These are phyloP conservation scores for Ceratobasidium sp. DNA, from an alignment of 1,284 basidiomycete species.

Conservation along the genomic window DNA sequence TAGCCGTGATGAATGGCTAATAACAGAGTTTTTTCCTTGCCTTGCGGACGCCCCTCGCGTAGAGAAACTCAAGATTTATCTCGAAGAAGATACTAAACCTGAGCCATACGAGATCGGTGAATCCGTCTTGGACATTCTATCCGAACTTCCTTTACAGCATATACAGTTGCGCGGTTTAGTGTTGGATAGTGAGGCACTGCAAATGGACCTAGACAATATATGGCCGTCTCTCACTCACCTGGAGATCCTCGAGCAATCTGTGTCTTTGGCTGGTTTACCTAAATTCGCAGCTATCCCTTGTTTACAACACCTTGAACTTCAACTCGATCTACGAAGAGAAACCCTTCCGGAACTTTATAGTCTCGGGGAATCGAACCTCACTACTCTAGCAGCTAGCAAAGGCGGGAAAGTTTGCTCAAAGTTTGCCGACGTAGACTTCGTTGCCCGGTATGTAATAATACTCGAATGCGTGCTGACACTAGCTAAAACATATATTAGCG, in stretches of 20 bases:
- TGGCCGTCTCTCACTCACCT: constrained; percentile 1
- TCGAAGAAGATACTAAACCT: neutral
- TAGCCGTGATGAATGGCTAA: neutral
- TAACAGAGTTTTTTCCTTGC: neutral
- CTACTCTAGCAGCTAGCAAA: neutral
- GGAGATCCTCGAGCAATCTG: neutral
- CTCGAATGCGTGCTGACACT: neutral
- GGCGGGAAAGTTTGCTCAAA: neutral
- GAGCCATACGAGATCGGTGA: neutral
- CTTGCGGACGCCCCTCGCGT: neutral
- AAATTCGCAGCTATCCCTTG: neutral
- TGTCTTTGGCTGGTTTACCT: neutral
- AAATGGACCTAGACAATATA: neutral
- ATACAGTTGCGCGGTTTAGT: neutral
- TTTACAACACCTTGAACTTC: neutral
- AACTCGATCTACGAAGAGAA: neutral
- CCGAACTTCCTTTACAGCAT: neutral
- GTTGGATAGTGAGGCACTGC: neutral
- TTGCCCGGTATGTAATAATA: neutral
- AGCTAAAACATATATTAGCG: neutral
- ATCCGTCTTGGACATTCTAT: neutral
- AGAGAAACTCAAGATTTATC: neutral
- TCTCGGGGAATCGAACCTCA: neutral
- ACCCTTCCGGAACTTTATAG: neutral
- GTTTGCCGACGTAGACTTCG: neutral